Evolutionary conservation across 139 green algal species (phyloP), one percentile per base, ranked within the genome.

Genomic region (Parachlorella kessleri): DNA sequence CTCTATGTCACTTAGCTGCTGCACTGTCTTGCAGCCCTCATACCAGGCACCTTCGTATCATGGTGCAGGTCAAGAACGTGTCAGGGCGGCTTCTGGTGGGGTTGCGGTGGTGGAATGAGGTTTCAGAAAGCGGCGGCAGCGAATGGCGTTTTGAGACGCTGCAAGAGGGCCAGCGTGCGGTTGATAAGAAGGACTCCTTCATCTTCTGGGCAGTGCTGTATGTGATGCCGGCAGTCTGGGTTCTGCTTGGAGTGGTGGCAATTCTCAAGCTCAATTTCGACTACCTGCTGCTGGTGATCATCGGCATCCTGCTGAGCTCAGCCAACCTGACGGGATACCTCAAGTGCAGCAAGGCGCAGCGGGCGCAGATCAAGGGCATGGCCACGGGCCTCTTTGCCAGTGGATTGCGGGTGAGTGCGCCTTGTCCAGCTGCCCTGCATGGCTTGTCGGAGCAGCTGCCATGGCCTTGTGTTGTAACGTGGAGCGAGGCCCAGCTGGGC

Each of bases 61-160:
- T 55, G 38, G 6, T 36, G 0, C 83, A 96, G 91, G 90, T 94
- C 18, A 98, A 99, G 81, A 99, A 99, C 65, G 89, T 99, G 0
- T 96, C 92, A 24, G 96, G 96, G 1, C 84, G 96, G 24, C 83
- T 96, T 64, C 80, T 99, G 72, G 96, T 99, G 38, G 96, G 96
- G 6, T 84, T 99, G 42, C 83, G 96, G 10, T 99, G 93, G 93
- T 99, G 96, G 96, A 99, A 99, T 72, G 96, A 99, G 77, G 77
- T 94, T 6, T 94, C 92, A 26, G 95, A 99, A 26, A 85, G n/a
- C 37, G 86, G 92, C n/a, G 96, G 96, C 30, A 90, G 85, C 42
- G 94, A 92, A 23, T 99, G 96, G 96, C 89, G 93, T 24, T 99
- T 98, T 86, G 96, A 99, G 75, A 90, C 79, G 2, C 76, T 98